Base-by-base conservation (phyloP, 2,329 filamentous ascomycete genomes). In the Microdochium bolleyi region DNA sequence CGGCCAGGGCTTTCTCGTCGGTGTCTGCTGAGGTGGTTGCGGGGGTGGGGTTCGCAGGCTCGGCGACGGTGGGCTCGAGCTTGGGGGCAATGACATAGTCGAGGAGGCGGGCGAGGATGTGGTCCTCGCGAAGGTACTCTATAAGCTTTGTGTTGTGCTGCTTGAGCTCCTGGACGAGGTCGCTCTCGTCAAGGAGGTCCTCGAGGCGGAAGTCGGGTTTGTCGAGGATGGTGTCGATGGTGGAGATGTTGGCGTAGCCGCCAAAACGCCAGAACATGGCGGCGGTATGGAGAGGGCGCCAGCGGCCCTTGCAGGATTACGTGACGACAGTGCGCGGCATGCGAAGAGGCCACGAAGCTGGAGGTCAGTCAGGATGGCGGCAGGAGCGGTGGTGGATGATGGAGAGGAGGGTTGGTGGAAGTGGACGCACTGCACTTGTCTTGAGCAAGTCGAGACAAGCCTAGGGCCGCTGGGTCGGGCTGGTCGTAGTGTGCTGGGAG, bases 241-340 rank as follows among this genome's bases (percentile, higher is more conserved):
- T 88, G 64, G 92, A 96, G 73, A 96, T 88, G 80, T 90, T 95
- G 79, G 92, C 89, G 80, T 97, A 97, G 67, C 91, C 91, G 80
- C 94, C 92, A 80, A 97, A 99, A 75, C 92, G 88, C 94, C 94
- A 99, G 75, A 99, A 99, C 94, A 99, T 99, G 77, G 72, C 92
- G 85, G 67, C 68, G 57, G 50, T 27, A 7, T 51, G 53, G 49
- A 52, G 60, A 48, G 53, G 54, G 41, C 41, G 10, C 41, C 41
- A 19, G 19, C 27, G 41, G 41, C 41, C 41, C 41, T 46, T 16
- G 14, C 10, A 19, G 16, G 22, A 24, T 22, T 49, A 49, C 13
- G 24, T 49, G 24, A 49, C 22, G 24, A 22, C n/a, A 46, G 9
- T 7, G 16, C 22, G 13, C 41, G 41, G 19, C 41, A 46, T 46